Evolutionary conservation across 257 asterid species (phyloP), one percentile per base, ranked within the genome.

Genomic region (Nicotiana sylvestris): DNA sequence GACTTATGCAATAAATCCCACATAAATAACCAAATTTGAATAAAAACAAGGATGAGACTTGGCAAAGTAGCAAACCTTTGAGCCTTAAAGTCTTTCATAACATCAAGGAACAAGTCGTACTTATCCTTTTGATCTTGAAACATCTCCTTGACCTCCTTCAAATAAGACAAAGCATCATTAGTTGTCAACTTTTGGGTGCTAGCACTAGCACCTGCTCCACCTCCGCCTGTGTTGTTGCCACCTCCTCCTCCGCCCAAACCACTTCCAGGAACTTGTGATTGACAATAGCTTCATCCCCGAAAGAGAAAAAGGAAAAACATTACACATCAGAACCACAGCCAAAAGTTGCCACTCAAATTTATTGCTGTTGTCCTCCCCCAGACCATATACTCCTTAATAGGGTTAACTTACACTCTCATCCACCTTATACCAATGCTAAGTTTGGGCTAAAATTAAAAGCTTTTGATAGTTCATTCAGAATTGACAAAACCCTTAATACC

Each of bases 91-190:
- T 94, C 96, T 83, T 94, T 95, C 99, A 95, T 94, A 83, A 93
- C 98, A 84, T 92, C 97, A 84, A 94, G 97, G 87, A 95, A 95
- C 89, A 88, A 87, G 79, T 95, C 98, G 82, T 95, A 95, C 83
- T 92, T 95, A 84, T 94, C 98, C 83, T 91, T 91, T 88, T 94
- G 96, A 83, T 94, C 95, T 83, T 90, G 96, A 81, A 95, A 94
- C 97, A 91, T 95, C 87, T 95, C 98, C 90, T 94, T 95, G 49
- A 95, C 99, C 87, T 92, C 97, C 90, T 95, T 95, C 76, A 95
- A 88, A 90, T 95, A 94, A 78, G 95, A 88, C 81, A 95, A 85
- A 1, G 99, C 99, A 85, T 95, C 97, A 79, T 88, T 94, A 43
- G 99, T 94, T 30, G 99, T 95, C 56, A 95, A 96, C 88, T 92